Base-by-base conservation (phyloP, 352 stramenopile species). In the Phytophthora cryptogea region DNA sequence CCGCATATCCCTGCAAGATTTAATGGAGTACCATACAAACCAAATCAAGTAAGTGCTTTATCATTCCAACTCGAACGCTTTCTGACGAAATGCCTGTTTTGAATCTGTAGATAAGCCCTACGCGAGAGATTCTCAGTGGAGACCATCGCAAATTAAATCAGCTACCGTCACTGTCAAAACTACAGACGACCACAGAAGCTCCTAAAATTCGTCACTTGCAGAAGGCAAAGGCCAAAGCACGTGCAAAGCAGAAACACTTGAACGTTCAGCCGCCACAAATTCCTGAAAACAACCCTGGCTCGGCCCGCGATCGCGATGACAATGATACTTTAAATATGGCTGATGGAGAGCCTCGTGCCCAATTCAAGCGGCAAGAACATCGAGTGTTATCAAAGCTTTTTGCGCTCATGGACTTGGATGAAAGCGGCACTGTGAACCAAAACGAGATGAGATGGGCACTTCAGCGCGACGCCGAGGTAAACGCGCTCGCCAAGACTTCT, bases 401-500 rank as follows among this genome's bases (percentile, higher is more conserved):
- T 32, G 41, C 57, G 0, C 41, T 81, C n/a, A 88, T 92, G 69
- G 83, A 92, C 53, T 56, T 74, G 17, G 83, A 90, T 54, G 66
- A 57, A 42, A 89, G 77, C n/a, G 75, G 79, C 5, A 79, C 80
- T 0, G 75, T 92, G 40, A 78, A 83, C 56, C 77, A 88, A 48
- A 50, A 66, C 7, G 80, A 92, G 42, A 84, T 90, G 60, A 54
- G 68, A 9, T 92, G 79, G 79, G 83, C 83, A 9, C 49, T 90
- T 27, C 72, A 84, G 39, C 73, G 76, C 9, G 83, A 92, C 41
- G 62, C 71, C 14, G 78, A 88, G 37, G 64, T 92, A 35, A 68
- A 78, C 36, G 44, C 61, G 10, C 52, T 88, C 3, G 78, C 83
- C 9, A 79, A 47, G 27, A 52, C 60, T 7, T 92, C 83, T 1